Evolutionary conservation across 139 green algal species (phyloP).

Genomic region (Chlorella sp.): DNA sequence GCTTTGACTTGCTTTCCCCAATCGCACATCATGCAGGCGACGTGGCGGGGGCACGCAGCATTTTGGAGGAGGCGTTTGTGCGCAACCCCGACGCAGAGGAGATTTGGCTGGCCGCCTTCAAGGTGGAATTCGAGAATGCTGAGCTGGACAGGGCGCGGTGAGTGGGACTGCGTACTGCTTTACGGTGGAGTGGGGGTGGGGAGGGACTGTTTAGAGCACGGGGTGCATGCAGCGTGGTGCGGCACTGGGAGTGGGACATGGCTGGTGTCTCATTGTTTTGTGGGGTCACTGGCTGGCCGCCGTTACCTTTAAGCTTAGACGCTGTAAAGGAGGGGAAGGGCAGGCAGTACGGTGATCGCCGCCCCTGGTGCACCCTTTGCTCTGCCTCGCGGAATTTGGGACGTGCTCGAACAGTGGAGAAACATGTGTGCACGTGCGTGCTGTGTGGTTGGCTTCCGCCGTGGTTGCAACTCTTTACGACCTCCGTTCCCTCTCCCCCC

Average conservation of each 20-base stretch:
- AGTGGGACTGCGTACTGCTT: not conserved
- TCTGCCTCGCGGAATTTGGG: no score
- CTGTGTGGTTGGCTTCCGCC: no score
- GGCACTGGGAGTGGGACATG: not conserved
- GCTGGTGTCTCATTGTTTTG: not conserved
- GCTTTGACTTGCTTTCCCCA: not conserved
- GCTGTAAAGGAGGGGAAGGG: not conserved
- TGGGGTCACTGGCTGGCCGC: not conserved
- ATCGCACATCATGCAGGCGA: slow-evolving; percentile 57
- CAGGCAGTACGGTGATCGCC: not conserved
- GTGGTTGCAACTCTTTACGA: no score
- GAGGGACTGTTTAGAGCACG: no score
- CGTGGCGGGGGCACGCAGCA: slow-evolving; percentile 75
- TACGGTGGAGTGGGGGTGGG: not conserved
- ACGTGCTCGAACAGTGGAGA: no score
- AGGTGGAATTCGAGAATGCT: slow-evolving; percentile 98
- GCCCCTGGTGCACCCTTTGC: no score
- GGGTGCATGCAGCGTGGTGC: not conserved
- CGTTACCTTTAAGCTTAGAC: no score
- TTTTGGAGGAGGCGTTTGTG: slow-evolving; percentile 87
- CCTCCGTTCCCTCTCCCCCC: no score
- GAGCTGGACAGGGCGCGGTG: slow-evolving; percentile 80
- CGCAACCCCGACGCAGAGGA: slow-evolving; percentile 93
- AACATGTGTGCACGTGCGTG: no score
- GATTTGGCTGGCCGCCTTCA: slow-evolving; percentile 98